Evolutionary conservation across 2,329 filamentous ascomycete genomes (phyloP), one percentile per base, ranked within the genome.

Genomic region (Lachnellula cervina): DNA sequence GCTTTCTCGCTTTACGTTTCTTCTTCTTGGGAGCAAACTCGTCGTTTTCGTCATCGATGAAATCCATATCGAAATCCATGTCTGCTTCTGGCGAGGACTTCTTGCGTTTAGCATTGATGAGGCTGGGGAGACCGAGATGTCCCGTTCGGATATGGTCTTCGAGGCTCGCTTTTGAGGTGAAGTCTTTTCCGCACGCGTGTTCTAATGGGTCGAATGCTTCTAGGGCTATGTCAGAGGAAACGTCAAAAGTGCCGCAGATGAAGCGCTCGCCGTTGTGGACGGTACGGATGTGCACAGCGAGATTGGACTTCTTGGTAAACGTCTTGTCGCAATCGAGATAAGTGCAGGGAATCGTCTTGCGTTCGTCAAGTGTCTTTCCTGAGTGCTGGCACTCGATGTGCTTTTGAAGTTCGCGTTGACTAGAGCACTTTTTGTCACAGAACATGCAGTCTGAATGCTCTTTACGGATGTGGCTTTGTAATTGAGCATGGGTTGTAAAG

Each of bases 101-200:
- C 73, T 62, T 72, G 71, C 56, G 67, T 64, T 49, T 68, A 60
- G 60, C 70, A 68, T 66, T 63, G 68, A 72, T 47, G 67, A 73
- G 69, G 55, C 72, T 74, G 11, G 70, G 72, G 21, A 82, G 73
- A n/a, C 85, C 83, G 25, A 96, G 76, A 69, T 97, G 93, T 21
- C 89, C 81, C 48, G 87, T 90, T 19, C 89, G 85, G 45, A 97
- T 80, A 68, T 97, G 93, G 62, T 94, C 88, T 70, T 93, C 88
- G 0, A 97, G 79, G 32, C 84, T 84, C 17, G 83, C 80, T 70
- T 95, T 96, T 59, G 87, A 88, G 56, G 82, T 81, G 66, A 95
- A 94, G 37, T 80, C 80, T 58, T 84, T 81, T 2, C 87, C 88
- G 67, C 93, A 97, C 16, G 87, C 89, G 50, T 84, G 77, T 9